These are phyloP conservation scores for Solanum pinnatisectum DNA, from an alignment of 257 asterid genomes.

Conservation along the genomic window DNA sequence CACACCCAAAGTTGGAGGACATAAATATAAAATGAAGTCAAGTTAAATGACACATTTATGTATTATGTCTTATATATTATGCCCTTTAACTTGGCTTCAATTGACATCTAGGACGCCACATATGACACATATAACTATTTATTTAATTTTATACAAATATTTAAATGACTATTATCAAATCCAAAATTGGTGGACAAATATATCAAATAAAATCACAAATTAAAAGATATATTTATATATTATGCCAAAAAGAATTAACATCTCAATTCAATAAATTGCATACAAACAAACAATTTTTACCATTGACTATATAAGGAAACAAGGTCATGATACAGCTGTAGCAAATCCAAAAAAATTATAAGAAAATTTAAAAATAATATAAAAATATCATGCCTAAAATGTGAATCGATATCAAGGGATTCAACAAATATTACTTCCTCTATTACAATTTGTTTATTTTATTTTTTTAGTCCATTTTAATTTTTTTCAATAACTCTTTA, in stretches of 20 bases:
- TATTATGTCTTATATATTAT: no score
- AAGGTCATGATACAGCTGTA: background rate
- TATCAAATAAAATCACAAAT: no score
- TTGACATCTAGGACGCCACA: fast-evolving
- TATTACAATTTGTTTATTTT: background rate
- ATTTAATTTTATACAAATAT: background rate
- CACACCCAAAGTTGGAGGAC: no score
- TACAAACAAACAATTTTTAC: background rate
- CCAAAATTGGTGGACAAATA: fast-evolving
- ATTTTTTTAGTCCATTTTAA: no score
- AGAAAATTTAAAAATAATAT: background rate
- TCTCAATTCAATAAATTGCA: background rate
- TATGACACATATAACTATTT: no score
- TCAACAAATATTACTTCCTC: background rate
- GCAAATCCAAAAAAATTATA: background rate
- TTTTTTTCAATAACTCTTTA: background rate
- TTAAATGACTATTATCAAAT: no score
- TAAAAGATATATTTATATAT: no score
- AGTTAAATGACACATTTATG: no score
- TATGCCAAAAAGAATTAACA: no score
- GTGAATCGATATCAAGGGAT: background rate
- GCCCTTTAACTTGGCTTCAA: no score
- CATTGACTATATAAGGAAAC: background rate
- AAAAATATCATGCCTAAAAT: background rate
- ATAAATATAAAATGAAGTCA: no score